Conservation (phyloP, 768 basidiomycete genomes). For the Suillus americanus region DNA sequence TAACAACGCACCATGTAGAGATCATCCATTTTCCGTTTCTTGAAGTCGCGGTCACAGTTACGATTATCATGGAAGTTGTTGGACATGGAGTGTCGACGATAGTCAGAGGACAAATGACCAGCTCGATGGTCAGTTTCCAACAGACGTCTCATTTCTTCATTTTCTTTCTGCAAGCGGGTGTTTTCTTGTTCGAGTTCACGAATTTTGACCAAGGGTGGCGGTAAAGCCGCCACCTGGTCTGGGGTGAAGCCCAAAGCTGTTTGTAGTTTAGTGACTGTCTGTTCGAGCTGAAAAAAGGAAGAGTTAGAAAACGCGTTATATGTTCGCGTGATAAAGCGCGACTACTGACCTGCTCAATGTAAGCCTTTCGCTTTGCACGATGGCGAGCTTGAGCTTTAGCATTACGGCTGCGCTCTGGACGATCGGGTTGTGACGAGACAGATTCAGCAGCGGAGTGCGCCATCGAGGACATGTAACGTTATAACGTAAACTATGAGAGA, state of each 20-base stretch:
- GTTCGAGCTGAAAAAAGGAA: constrained; percentile 58
- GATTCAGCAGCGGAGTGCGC: constrained; percentile 49
- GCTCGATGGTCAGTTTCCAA: constrained; percentile 44
- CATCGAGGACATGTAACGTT: constrained; percentile 58
- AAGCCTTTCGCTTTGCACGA: constrained; percentile 90
- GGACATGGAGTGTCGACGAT: constrained; percentile 47
- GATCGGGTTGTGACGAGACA: constrained; percentile 47
- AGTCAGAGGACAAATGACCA: constrained; percentile 38
- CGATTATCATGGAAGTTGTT: constrained; percentile 50
- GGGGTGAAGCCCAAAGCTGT: constrained; percentile 69
- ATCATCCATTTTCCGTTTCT: constrained; percentile 62
- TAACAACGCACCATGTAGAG: constrained; percentile 48
- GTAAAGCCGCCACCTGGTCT: constrained; percentile 72
- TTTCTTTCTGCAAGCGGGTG: constrained; percentile 64
- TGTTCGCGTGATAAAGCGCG: constrained; percentile 7
- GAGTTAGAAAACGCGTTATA: constrained; percentile 11
- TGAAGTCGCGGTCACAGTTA: constrained; percentile 56
- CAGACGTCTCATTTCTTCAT: constrained; percentile 71
- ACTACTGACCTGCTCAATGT: constrained; percentile 77
- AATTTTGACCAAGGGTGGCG: constrained; percentile 72
- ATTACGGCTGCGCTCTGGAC: constrained; percentile 84
- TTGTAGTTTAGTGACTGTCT: constrained; percentile 84
- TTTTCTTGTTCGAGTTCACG: constrained; percentile 85
- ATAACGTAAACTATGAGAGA: constrained; percentile 38
- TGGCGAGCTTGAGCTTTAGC: constrained; percentile 87